These are phyloP conservation scores for Gracilaria domingensis DNA, from an alignment of 23 red algal genomes.

Conservation along the genomic window DNA sequence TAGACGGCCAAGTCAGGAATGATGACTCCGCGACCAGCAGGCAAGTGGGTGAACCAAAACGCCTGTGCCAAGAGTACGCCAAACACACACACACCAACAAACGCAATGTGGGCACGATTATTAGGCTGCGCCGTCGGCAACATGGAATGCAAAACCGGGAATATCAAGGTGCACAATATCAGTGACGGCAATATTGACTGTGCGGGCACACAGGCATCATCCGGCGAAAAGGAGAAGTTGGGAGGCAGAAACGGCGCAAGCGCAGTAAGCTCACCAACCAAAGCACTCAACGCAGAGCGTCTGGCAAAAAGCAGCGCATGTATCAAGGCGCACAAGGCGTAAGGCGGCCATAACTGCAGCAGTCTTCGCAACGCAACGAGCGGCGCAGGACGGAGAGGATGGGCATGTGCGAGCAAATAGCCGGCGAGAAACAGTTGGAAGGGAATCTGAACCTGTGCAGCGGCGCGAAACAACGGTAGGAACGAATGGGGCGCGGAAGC, in stretches of 20 bases:
- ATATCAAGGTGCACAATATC: background rate
- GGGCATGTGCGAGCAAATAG: constrained; percentile 10
- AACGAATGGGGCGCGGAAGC: background rate
- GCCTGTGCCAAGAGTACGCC: constrained; percentile 23
- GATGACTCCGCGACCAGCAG: background rate
- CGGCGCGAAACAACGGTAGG: background rate
- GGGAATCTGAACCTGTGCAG: background rate
- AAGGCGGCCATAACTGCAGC: constrained; percentile 20
- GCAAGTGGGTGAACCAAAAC: constrained; percentile 50
- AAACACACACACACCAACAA: background rate
- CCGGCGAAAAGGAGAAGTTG: constrained; percentile 25
- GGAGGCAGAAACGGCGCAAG: constrained; percentile 49
- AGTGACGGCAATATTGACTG: constrained; percentile 45
- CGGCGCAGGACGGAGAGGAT: background rate
- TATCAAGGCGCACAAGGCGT: background rate
- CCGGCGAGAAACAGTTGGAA: constrained; percentile 20
- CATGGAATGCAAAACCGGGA: background rate
- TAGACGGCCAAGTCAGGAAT: constrained; percentile 30
- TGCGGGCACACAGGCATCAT: constrained; percentile 25
- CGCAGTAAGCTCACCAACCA: background rate
- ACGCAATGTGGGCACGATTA: constrained; percentile 15
- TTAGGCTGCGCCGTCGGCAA: background rate
- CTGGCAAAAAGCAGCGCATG: background rate
- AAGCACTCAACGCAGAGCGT: background rate
- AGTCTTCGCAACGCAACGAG: background rate